Evolutionary conservation across 2,329 filamentous ascomycete species (phyloP).

Genomic region (Drechslerella dactyloides): DNA sequence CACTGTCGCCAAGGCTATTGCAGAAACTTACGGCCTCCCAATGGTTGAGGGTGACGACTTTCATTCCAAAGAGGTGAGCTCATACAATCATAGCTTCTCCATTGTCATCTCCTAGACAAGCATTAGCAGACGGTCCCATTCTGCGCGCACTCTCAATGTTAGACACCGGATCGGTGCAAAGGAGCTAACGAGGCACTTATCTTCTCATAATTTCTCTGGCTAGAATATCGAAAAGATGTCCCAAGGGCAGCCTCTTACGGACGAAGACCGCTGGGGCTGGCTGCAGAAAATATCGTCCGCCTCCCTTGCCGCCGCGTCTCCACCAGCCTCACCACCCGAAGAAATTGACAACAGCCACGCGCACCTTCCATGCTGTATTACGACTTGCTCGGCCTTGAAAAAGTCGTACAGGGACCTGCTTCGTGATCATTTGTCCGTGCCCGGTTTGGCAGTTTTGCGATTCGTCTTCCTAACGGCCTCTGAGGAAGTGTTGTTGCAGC

Average conservation of each 20-base stretch:
- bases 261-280: slow-evolving; percentile 98
- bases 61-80: slow-evolving; percentile 37
- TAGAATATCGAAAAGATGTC: slow-evolving; percentile 89
- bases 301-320: slow-evolving; percentile 21
- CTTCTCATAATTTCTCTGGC: neutral
- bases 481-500: slow-evolving; percentile 32
- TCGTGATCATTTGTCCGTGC: slow-evolving; percentile 24
- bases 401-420: slow-evolving; percentile 37
- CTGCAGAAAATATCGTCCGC: slow-evolving; percentile 75
- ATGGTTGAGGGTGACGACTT: slow-evolving; percentile 50
- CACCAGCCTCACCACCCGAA: slow-evolving; percentile 55
- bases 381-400: slow-evolving; percentile 95
- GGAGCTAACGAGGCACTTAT: slow-evolving; percentile 1
- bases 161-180: neutral
- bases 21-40: slow-evolving; percentile 31
- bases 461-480: slow-evolving; percentile 45
- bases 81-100: neutral
- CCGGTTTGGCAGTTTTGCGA: slow-evolving; percentile 21
- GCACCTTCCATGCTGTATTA: slow-evolving; percentile 75
- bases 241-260: slow-evolving; percentile 80
- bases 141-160: neutral
- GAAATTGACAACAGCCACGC: slow-evolving; percentile 65
- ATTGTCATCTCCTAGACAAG: neutral
- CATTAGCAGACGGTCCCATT: neutral
- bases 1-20: slow-evolving; percentile 45